Evolutionary conservation across 169 alveolate species (phyloP).

Genomic region (Cryptosporidium baileyi): DNA sequence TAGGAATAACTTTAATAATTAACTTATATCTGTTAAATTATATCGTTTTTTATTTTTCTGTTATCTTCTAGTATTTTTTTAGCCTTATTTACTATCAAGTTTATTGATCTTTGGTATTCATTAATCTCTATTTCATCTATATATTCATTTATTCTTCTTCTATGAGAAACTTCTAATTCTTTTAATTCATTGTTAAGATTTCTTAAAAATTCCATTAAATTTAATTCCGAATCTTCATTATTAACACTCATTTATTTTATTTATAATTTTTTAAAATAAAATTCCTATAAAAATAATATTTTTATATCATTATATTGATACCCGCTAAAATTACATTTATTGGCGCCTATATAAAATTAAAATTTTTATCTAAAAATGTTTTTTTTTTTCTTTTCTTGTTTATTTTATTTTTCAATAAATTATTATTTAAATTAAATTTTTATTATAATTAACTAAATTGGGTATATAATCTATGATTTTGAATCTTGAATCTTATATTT

Average conservation of each 20-base stretch:
- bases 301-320: neutral
- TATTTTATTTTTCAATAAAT: no score
- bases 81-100: neutral
- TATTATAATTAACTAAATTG: no score
- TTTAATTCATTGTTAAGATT: neutral
- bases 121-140: neutral
- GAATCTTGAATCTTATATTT: no score
- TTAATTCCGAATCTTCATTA: neutral
- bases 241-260: neutral
- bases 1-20: no score
- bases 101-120: neutral
- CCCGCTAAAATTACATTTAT: neutral
- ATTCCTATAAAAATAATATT: neutral
- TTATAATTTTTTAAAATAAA: neutral
- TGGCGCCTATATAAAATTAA: neutral
- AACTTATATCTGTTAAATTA: no score
- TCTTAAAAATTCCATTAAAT: neutral
- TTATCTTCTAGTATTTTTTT: neutral
- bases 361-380: neutral
- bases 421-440: no score
- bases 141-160: no score
- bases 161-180: no score
- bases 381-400: neutral
- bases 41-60: no score
- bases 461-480: no score